Evolutionary conservation across 306 rosid genomes (phyloP), one percentile per base, ranked within the genome.

Genomic region (Cucumis cinereus): DNA sequence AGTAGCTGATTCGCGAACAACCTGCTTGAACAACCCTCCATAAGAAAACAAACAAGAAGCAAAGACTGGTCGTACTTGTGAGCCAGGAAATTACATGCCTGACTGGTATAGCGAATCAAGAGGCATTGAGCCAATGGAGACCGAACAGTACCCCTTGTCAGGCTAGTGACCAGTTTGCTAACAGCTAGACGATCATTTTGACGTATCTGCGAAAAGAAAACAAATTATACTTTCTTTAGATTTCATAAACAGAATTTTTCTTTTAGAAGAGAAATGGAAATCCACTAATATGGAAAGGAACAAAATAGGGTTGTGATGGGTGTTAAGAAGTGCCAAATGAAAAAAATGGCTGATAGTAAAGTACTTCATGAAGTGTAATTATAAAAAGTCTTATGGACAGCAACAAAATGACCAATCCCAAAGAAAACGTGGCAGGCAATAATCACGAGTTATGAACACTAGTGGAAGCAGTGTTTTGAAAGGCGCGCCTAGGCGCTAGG

Each of bases 101-200:
- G 97, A 79, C 96, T 94, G 76, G 99, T 90, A 80, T 92, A 94
- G 50, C 99, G 99, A 66, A 94, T 88, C 90, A 94, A 84, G 76
- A 94, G 91, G 87, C 99, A 90, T 52, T 91, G 97, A 52, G 99
- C 99, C 84, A 94, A 82, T n/a, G 99, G 99, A 40, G 99, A 94
- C 80, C 99, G 95, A 72, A 88, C 97, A 74, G 89, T 84, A 79
- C 98, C 98, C 83, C 89, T 90, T 54, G 99, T 94, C 85, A 94
- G 86, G 90, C 99, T 94, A 82, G 97, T 92, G 78, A 94, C 99
- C 82, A 94, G 87, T 85, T 92, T 92, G 92, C 93, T 94, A 77
- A 94, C 96, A 82, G 99, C 99, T 28, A 92, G 88, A 57, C 97
- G 93, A 81, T 94, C 99, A 83, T 94, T 94, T 83, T 94, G 99